Evolutionary conservation across 306 rosid species (phyloP).

Genomic region (Dalbergia cultrata): DNA sequence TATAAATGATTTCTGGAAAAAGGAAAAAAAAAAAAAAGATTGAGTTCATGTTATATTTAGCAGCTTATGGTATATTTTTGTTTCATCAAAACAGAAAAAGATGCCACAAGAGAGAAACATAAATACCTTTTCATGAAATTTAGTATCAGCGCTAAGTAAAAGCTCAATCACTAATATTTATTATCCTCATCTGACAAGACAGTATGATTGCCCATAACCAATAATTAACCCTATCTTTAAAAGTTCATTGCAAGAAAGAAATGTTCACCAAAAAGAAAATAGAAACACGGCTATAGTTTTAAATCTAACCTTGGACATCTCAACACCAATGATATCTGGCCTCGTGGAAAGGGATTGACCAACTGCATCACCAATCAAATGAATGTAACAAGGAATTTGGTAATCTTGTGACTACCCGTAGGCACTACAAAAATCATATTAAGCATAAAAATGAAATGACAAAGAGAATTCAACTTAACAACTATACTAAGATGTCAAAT

Average conservation of each 20-base stretch:
- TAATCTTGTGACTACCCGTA: constrained; percentile 55
- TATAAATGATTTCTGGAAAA: neutral
- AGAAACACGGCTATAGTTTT: constrained; percentile 17
- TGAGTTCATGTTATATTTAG: constrained; percentile 22
- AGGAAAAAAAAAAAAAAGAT: constrained; percentile 20
- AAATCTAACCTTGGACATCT: constrained; percentile 85
- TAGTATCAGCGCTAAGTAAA: constrained; percentile 26
- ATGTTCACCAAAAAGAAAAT: constrained; percentile 28
- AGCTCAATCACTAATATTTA: constrained; percentile 8
- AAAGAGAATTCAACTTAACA: constrained; percentile 23
- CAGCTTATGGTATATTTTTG: constrained; percentile 2
- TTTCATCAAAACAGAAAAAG: constrained; percentile 32
- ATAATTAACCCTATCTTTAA: constrained; percentile 24
- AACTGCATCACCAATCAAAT: constrained; percentile 86
- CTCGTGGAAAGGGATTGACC: constrained; percentile 99
- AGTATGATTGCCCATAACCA: neutral
- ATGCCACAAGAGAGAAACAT: constrained; percentile 23
- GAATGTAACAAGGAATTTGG: constrained; percentile 65
- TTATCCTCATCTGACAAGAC: constrained; percentile 39
- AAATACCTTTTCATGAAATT: constrained; percentile 9
- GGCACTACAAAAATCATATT: constrained; percentile 27
- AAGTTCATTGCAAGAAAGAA: constrained; percentile 34
- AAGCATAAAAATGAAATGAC: constrained; percentile 28
- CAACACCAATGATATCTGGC: constrained; percentile 95
- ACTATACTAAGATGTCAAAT: constrained; percentile 23